These are phyloP conservation scores for Maudiozyma humilis DNA, from an alignment of 1,139 yeast species.

Conservation along the genomic window DNA sequence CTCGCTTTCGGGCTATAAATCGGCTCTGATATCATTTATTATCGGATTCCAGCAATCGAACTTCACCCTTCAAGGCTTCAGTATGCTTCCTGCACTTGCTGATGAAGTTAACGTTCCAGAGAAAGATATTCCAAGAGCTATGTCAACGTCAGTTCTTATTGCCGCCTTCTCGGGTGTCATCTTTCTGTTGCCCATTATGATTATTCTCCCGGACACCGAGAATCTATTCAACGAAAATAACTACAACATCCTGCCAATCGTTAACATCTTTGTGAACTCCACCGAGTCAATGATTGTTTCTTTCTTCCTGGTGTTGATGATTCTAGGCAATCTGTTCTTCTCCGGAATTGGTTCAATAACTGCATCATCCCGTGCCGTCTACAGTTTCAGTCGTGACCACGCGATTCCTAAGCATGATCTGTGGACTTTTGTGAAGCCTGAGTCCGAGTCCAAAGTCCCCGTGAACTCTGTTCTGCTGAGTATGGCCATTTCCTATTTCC, in stretches of 20 bases:
- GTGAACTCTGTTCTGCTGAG: constrained; percentile 63
- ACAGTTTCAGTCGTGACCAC: constrained; percentile 83
- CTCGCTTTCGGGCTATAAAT: constrained; percentile 63
- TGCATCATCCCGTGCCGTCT: constrained; percentile 80
- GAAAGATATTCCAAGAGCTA: constrained; percentile 69
- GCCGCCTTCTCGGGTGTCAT: constrained; percentile 62
- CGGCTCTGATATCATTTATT: constrained; percentile 51
- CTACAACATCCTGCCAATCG: constrained; percentile 54
- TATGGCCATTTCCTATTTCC: constrained; percentile 52
- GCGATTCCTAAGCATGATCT: constrained; percentile 64
- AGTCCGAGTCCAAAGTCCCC: constrained; percentile 54
- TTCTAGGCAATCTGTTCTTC: constrained; percentile 64
- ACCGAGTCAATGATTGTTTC: constrained; percentile 63
- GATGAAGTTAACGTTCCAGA: constrained; percentile 78
- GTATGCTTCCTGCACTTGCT: constrained; percentile 71
- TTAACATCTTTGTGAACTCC: constrained; percentile 54
- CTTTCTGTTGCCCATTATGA: constrained; percentile 61
- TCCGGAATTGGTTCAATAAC: constrained; percentile 77
- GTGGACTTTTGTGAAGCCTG: constrained; percentile 59
- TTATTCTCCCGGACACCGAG: constrained; percentile 59
- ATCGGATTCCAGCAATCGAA: constrained; percentile 74
- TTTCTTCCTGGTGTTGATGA: constrained; percentile 54
- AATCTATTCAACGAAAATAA: constrained; percentile 36
- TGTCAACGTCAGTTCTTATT: constrained; percentile 54
- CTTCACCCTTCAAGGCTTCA: constrained; percentile 74